Conservation (phyloP, 257 asterid genomes). For the Rhazya stricta region DNA sequence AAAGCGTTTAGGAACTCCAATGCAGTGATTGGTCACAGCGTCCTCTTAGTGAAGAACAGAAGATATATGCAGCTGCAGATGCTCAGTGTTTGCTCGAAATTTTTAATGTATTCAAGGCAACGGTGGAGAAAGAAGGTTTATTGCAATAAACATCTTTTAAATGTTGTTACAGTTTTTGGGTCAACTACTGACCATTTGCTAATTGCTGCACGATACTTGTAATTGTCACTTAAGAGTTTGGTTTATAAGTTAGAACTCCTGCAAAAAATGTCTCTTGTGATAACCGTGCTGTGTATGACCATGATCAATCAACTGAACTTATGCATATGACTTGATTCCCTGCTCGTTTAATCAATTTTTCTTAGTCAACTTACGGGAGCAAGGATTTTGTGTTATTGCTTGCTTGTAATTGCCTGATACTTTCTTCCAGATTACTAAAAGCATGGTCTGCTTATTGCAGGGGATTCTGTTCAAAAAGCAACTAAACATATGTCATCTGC, state of each 20-base stretch:
- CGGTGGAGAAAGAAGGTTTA: constrained; percentile 63
- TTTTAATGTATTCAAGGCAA: constrained; percentile 55
- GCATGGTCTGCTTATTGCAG: constrained; percentile 40
- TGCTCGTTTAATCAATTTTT: neutral
- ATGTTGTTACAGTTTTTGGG: neutral
- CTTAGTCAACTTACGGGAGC: neutral
- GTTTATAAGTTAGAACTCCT: neutral
- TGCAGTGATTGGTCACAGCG: constrained; percentile 98
- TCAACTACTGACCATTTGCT: neutral
- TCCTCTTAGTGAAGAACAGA: constrained; percentile 83
- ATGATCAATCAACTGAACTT: neutral
- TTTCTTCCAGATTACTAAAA: neutral
- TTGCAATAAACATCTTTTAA: neutral
- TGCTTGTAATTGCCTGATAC: neutral
- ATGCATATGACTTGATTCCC: neutral
- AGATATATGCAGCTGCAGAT: constrained; percentile 81
- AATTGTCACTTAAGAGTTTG: neutral
- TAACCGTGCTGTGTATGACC: neutral
- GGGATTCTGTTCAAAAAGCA: constrained; percentile 27
- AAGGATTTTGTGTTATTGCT: neutral
- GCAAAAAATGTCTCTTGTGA: neutral
- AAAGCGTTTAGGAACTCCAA: constrained; percentile 66
- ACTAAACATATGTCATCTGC: constrained; percentile 26
- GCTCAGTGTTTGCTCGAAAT: constrained; percentile 76
- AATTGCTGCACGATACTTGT: constrained; percentile 2